Evolutionary conservation across 225 moss, liverwort and hornwort species (phyloP).

Genomic region (Marchantia paleacea): DNA sequence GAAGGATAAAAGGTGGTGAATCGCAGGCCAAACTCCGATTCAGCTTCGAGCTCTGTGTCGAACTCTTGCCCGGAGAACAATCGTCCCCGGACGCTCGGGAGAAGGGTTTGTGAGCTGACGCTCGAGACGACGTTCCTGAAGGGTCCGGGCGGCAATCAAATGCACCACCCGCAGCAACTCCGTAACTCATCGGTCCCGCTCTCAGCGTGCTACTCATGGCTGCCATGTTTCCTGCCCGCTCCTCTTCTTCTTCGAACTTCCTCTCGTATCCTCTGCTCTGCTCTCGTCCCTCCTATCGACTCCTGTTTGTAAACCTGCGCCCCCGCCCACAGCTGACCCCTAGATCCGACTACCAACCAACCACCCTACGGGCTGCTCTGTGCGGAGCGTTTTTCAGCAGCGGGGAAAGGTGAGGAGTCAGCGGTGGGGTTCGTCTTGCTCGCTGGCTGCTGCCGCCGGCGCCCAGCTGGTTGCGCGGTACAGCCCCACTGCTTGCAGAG

Average conservation of each 20-base stretch:
- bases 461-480: background rate
- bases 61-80: constrained; percentile 34
- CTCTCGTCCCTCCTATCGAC: background rate
- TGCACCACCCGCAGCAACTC: background rate
- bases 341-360: background rate
- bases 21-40: constrained; percentile 52
- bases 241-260: background rate
- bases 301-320: background rate
- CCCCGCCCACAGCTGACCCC: background rate
- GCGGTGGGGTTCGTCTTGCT: background rate
- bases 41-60: constrained; percentile 20
- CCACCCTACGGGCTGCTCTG: background rate
- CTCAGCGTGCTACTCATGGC: constrained; percentile 31
- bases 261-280: background rate
- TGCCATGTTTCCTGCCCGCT: constrained; percentile 26
- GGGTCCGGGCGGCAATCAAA: constrained; percentile 75
- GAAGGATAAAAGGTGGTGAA: constrained; percentile 57
- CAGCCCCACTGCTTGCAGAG: background rate
- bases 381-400: background rate
- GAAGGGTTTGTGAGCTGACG: constrained; percentile 11
- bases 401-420: background rate
- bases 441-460: background rate
- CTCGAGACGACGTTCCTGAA: constrained; percentile 61
- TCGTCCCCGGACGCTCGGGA: constrained; percentile 31
- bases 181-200: constrained; percentile 1